Conservation (phyloP, 176 grass and related monocot species). For the Musa schizocarpa region DNA sequence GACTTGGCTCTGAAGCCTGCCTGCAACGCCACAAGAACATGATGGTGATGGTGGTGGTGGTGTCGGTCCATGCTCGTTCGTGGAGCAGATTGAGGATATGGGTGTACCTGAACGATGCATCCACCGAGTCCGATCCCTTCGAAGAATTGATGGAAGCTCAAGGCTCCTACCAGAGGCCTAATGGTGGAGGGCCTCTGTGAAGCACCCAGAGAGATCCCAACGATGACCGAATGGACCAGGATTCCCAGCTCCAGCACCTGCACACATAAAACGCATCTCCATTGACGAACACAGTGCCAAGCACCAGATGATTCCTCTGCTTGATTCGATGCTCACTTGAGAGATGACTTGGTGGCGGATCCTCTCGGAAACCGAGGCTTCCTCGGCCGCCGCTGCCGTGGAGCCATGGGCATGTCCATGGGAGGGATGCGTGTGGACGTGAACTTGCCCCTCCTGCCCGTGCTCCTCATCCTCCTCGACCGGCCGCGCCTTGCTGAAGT, state of each 20-base stretch:
- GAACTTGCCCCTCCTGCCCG: neutral
- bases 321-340: neutral
- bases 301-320: neutral
- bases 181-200: neutral
- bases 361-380: neutral
- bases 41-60: neutral
- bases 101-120: neutral
- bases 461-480: neutral
- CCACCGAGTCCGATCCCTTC: neutral
- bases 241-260: conserved; percentile 2
- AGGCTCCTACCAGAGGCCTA: neutral
- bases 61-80: neutral
- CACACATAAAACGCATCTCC: neutral
- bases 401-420: neutral
- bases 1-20: neutral
- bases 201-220: neutral
- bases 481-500: neutral
- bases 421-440: neutral
- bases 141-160: conserved; percentile 1
- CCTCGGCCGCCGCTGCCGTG: neutral
- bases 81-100: neutral
- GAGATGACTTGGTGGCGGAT: neutral
- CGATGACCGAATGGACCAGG: neutral
- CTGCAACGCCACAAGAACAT: neutral
- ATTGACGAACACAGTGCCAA: neutral